phyloP scores from a whole-genome alignment of 352 stramenopile species.

The Paralagenidium karlingii region DNA sequence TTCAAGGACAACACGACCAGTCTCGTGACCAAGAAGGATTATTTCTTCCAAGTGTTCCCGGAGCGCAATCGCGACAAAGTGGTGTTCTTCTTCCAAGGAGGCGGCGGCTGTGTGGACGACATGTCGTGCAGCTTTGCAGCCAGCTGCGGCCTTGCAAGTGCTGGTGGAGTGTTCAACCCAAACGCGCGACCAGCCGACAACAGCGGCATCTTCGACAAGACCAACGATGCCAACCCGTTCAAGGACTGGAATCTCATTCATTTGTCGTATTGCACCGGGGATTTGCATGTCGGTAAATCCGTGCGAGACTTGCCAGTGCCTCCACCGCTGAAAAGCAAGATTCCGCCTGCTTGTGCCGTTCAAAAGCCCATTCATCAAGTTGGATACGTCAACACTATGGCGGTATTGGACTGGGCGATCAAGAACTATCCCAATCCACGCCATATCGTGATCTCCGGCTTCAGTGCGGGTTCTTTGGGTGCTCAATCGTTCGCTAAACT shows the following conservation, averaged over 20 bases:
- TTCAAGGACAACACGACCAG: slow-evolving; percentile 13
- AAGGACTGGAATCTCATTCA: slow-evolving; percentile 69
- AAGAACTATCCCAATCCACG: slow-evolving; percentile 47
- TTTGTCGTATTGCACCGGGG: slow-evolving; percentile 60
- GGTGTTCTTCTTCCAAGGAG: slow-evolving; percentile 60
- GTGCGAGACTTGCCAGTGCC: slow-evolving; percentile 16
- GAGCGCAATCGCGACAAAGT: slow-evolving; percentile 35
- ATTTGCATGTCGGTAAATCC: slow-evolving; percentile 43
- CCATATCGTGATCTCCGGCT: slow-evolving; percentile 39
- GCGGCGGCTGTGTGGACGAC: slow-evolving; percentile 51
- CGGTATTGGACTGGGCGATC: slow-evolving; percentile 45
- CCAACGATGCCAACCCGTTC: slow-evolving; percentile 43
- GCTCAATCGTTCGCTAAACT: slow-evolving; percentile 28
- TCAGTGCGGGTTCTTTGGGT: slow-evolving; percentile 36
- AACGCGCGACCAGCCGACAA: slow-evolving; percentile 33
- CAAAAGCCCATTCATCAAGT: slow-evolving; percentile 25
- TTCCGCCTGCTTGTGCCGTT: too few species aligned
- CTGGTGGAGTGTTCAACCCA: slow-evolving; percentile 23
- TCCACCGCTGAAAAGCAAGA: too few species aligned
- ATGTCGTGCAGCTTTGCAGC: slow-evolving; percentile 47
- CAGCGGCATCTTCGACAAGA: slow-evolving; percentile 40
- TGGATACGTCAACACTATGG: slow-evolving; percentile 49
- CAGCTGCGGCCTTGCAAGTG: too few species aligned
- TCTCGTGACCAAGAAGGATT: slow-evolving; percentile 32
- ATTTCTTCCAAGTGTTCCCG: slow-evolving; percentile 70